A percentile compares a stretch with the other conserved stretches of the same genome.
Evolutionary conservation across 108 stramenopile species (phyloP).

Genomic region (Cylindrotheca closterium): DNA sequence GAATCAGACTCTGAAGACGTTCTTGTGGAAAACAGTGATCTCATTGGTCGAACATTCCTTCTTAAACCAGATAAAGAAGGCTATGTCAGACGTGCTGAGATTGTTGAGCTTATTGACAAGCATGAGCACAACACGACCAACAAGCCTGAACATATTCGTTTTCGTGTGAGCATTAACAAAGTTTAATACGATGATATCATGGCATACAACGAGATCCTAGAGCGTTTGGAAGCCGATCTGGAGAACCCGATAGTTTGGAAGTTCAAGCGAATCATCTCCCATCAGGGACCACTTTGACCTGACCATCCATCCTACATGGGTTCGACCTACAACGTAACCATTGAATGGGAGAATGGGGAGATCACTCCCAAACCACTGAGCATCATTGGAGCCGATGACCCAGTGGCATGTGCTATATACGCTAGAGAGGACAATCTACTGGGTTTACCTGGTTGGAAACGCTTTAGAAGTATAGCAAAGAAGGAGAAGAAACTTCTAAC

Average conservation of each 20-base stretch:
- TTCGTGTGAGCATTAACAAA: background rate
- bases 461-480: constrained; percentile 3
- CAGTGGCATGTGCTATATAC: constrained; percentile 18
- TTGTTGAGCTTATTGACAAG: background rate
- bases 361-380: constrained; percentile 24
- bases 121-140: background rate
- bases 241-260: constrained; percentile 7
- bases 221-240: constrained; percentile 4
- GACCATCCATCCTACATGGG: constrained; percentile 5
- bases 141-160: background rate
- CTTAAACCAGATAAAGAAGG: constrained; percentile 1
- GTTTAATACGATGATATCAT: constrained; percentile 16
- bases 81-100: background rate
- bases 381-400: constrained; percentile 6
- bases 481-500: constrained; percentile 7
- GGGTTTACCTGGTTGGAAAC: constrained; percentile 33
- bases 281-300: constrained; percentile 18
- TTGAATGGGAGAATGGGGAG: constrained; percentile 39
- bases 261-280: constrained; percentile 5
- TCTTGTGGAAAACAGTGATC: constrained; percentile 8
- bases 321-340: constrained; percentile 17
- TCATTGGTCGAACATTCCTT: constrained; percentile 22
- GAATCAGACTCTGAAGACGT: background rate
- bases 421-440: constrained; percentile 29
- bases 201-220: constrained; percentile 14